Evolutionary conservation across 1,284 basidiomycete genomes (phyloP).

Genomic region (Meira miltonrushii): DNA sequence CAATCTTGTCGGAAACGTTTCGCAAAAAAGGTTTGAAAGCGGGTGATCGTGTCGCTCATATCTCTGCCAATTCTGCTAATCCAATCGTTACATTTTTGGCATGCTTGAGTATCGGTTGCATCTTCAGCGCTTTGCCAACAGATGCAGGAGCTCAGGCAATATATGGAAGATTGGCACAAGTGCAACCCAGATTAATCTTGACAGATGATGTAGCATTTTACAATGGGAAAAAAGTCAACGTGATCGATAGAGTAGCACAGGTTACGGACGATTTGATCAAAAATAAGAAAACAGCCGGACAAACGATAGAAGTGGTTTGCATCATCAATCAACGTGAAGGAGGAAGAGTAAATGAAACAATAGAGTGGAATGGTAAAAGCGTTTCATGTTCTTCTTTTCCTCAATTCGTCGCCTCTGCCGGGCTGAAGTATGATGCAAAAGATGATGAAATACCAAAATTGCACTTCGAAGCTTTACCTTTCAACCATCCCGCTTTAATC

Average conservation of each 20-base stretch:
- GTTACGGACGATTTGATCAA: slow-evolving; percentile 18
- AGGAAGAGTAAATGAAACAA: slow-evolving; percentile 11
- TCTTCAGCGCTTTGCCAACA: slow-evolving; percentile 76
- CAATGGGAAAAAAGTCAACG: slow-evolving; percentile 43
- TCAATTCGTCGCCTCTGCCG: slow-evolving; percentile 18
- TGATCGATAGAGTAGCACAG: slow-evolving; percentile 33
- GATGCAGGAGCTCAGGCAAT: slow-evolving; percentile 80
- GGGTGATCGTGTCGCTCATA: slow-evolving; percentile 72
- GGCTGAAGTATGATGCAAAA: slow-evolving; percentile 4
- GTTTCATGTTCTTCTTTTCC: slow-evolving; percentile 58
- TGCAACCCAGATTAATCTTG: slow-evolving; percentile 37
- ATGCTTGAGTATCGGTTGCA: slow-evolving; percentile 64
- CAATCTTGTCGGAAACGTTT: slow-evolving; percentile 62
- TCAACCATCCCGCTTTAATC: slow-evolving; percentile 76
- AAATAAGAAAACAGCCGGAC: slow-evolving; percentile 25
- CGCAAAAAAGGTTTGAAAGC: slow-evolving; percentile 61
- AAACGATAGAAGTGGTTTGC: slow-evolving; percentile 25
- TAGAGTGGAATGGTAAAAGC: slow-evolving; percentile 17
- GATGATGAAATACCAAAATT: slow-evolving; percentile 16
- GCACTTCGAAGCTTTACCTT: slow-evolving; percentile 26
- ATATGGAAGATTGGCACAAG: slow-evolving; percentile 61
- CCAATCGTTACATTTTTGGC: slow-evolving; percentile 72
- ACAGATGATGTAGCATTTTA: slow-evolving; percentile 47
- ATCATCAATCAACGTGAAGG: slow-evolving; percentile 22
- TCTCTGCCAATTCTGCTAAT: slow-evolving; percentile 67